A percentile compares a stretch with the other conserved stretches of the same genome.
These are phyloP conservation scores for Populus tremula DNA, from an alignment of 345 rosid species.

Conservation along the genomic window DNA sequence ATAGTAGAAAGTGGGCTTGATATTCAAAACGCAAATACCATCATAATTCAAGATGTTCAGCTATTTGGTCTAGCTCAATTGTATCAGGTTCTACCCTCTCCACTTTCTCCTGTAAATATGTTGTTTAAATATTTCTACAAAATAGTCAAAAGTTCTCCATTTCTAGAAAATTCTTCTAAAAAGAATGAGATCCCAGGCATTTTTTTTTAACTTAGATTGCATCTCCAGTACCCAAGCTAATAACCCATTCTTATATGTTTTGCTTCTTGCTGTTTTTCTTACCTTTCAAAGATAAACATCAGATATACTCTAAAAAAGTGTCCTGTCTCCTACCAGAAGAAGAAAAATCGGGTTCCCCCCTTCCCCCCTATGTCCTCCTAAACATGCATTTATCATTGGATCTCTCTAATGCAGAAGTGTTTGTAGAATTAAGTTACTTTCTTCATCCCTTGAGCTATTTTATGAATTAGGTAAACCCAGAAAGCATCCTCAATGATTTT, in stretches of 20 bases:
- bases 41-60: slow-evolving; percentile 93
- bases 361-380: not conserved
- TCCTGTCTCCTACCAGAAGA: not conserved
- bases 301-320: not conserved
- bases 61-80: slow-evolving; percentile 91
- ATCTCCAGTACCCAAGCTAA: not conserved
- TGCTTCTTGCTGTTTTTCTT: not conserved
- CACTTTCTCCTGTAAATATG: slow-evolving; percentile 7
- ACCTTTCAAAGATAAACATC: not conserved
- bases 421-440: slow-evolving; percentile 5
- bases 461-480: not conserved
- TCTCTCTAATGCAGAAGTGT: not conserved
- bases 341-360: not conserved
- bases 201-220: not conserved
- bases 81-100: slow-evolving; percentile 63
- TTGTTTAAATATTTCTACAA: not conserved
- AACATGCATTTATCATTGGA: not conserved
- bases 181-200: not conserved
- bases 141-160: not conserved
- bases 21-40: slow-evolving; percentile 94
- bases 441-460: slow-evolving; percentile 1
- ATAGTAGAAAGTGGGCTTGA: slow-evolving; percentile 97
- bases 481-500: not conserved
- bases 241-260: not conserved
- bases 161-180: not conserved